Percentiles rank a stretch among this genome's conserved stretches.
Conservation (phyloP, 192 early-diverging fungal genomes). For the Nowakowskiella sp. region DNA sequence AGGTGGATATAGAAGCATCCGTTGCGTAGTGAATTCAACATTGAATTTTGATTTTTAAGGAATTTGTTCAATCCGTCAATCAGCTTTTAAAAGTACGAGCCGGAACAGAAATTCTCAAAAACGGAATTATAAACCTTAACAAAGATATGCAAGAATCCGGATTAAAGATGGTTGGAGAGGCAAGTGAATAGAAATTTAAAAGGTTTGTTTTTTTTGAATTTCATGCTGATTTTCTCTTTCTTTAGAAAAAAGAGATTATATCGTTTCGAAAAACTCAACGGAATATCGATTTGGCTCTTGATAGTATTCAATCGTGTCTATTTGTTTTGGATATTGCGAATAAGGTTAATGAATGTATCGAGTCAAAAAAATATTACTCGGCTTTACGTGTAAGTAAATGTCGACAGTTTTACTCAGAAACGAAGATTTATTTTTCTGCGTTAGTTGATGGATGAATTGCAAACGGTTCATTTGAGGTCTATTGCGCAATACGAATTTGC, state of each 20-base stretch:
- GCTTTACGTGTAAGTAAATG: constrained; percentile 62
- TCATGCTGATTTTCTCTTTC: background rate
- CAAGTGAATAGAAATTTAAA: constrained; percentile 15
- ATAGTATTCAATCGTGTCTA: constrained; percentile 71
- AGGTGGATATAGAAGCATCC: constrained; percentile 43
- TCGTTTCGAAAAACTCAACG: constrained; percentile 69
- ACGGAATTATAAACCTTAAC: constrained; percentile 81
- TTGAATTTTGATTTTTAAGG: constrained; percentile 30
- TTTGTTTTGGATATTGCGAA: constrained; percentile 82
- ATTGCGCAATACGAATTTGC: constrained; percentile 79
- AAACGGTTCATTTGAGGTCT: constrained; percentile 58
- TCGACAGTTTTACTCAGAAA: too few species aligned
- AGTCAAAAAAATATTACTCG: constrained; percentile 78
- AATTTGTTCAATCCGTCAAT: constrained; percentile 90
- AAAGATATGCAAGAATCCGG: constrained; percentile 76
- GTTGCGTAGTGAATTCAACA: background rate
- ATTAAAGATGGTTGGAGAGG: constrained; percentile 69
- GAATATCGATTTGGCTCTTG: constrained; percentile 80
- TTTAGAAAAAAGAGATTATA: constrained; percentile 69
- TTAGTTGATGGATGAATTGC: constrained; percentile 78
- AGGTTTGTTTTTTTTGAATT: background rate
- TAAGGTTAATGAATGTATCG: constrained; percentile 70
- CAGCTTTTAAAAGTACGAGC: constrained; percentile 91
- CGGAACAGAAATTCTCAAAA: constrained; percentile 74
- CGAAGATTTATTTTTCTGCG: background rate